Evolutionary conservation across 1,284 basidiomycete species (phyloP).

Genomic region (Pseudozyma tsukubaensis): DNA sequence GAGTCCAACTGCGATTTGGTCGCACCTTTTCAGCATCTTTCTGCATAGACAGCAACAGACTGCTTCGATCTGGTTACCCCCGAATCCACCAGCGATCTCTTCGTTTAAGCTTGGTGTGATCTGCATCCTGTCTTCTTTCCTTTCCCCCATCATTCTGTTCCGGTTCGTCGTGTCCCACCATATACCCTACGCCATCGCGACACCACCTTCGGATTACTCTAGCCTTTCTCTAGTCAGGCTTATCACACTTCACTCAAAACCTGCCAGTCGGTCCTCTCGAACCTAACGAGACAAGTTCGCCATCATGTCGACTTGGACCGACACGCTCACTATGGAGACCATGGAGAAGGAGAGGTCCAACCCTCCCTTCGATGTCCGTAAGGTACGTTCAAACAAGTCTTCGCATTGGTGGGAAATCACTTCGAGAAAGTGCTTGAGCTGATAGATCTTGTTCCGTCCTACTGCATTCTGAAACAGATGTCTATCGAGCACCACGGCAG

Average conservation of each 20-base stretch:
- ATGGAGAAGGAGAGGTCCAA: constrained; percentile 71
- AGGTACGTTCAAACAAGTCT: constrained; percentile 50
- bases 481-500: constrained; percentile 69
- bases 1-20: no score
- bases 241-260: background rate
- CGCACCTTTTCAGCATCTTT: no score
- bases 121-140: background rate
- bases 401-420: background rate
- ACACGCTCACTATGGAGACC: constrained; percentile 67
- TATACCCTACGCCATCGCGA: background rate
- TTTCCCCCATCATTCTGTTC: constrained; percentile 8
- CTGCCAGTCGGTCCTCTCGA: constrained; percentile 20
- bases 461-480: constrained; percentile 49
- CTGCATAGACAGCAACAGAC: background rate
- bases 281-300: constrained; percentile 32
- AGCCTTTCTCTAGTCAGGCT: background rate
- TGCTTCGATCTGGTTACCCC: constrained; percentile 1
- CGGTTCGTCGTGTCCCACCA: background rate
- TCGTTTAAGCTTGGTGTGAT: constrained; percentile 8
- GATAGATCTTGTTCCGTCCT: background rate
- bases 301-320: constrained; percentile 52
- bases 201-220: background rate
- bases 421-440: background rate
- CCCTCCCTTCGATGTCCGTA: constrained; percentile 72
- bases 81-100: background rate